Conservation (phyloP, 176 grass and related monocot species). For the Oryza meridionalis region DNA sequence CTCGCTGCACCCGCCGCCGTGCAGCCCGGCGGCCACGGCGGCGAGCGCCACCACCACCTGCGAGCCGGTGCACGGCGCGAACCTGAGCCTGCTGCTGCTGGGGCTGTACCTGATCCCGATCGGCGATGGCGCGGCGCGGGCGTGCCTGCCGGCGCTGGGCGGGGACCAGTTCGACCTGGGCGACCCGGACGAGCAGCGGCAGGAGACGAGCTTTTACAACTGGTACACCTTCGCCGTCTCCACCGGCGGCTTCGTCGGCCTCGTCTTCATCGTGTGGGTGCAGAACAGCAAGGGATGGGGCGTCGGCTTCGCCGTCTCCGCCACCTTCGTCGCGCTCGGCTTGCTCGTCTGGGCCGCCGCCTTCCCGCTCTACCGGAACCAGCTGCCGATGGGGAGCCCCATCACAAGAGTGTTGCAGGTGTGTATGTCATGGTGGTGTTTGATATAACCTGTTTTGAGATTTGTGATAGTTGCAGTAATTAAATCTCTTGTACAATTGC, state of each 20-base stretch:
- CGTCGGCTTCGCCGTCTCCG: constrained; percentile 58
- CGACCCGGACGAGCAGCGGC: constrained; percentile 46
- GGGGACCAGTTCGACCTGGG: constrained; percentile 69
- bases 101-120: constrained; percentile 64
- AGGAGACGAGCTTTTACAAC: constrained; percentile 84
- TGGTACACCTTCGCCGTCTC: constrained; percentile 83
- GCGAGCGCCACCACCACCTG: background rate
- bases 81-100: constrained; percentile 60
- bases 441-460: no score
- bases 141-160: constrained; percentile 65
- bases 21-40: background rate
- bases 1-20: constrained; percentile 61
- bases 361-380: constrained; percentile 70
- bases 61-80: constrained; percentile 48
- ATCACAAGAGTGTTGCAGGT: constrained; percentile 64
- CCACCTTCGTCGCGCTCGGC: constrained; percentile 36
- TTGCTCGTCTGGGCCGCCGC: constrained; percentile 50
- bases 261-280: constrained; percentile 72
- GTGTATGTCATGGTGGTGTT: no score
- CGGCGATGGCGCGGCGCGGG: constrained; percentile 60
- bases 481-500: no score
- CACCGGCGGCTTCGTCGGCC: constrained; percentile 58
- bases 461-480: no score
- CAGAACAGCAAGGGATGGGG: constrained; percentile 65
- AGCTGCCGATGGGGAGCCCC: constrained; percentile 59